Percentiles rank a stretch among this genome's conserved stretches.
phyloP scores from a whole-genome alignment of 805 yeast genomes.

The Lachancea thermotolerans region DNA sequence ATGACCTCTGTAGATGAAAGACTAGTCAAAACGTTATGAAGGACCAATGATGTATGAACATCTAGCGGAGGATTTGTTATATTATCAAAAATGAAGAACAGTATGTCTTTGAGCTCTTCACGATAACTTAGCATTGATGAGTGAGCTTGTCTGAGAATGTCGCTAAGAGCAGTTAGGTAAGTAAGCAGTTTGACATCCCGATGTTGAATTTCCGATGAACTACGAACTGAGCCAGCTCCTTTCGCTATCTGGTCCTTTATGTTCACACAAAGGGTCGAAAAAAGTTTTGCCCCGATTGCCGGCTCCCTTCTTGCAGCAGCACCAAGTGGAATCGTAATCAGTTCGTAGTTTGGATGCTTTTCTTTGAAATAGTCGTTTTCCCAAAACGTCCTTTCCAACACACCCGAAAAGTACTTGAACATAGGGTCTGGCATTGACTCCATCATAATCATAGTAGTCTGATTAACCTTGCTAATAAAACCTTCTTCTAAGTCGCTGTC shows the following conservation, averaged over 20 bases:
- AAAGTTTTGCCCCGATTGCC: constrained; percentile 19
- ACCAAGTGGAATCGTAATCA: constrained; percentile 67
- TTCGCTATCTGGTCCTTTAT: constrained; percentile 62
- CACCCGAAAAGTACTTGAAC: constrained; percentile 39
- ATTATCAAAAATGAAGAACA: constrained; percentile 24
- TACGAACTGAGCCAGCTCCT: constrained; percentile 75
- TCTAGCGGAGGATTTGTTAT: constrained; percentile 49
- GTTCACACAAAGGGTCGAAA: constrained; percentile 30
- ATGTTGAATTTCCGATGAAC: constrained; percentile 58
- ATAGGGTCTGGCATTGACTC: constrained; percentile 57
- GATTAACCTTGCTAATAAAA: constrained; percentile 35
- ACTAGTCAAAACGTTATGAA: constrained; percentile 61
- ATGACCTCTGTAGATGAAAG: constrained; percentile 52
- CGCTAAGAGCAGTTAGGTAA: constrained; percentile 62
- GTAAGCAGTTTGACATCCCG: constrained; percentile 72
- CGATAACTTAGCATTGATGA: constrained; percentile 38
- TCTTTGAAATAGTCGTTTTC: constrained; percentile 48
- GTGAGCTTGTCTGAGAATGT: constrained; percentile 65
- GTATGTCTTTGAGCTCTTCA: constrained; percentile 38
- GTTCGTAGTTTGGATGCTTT: constrained; percentile 53
- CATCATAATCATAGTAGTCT: constrained; percentile 41
- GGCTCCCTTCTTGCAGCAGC: constrained; percentile 56
- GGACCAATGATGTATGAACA: constrained; percentile 50
- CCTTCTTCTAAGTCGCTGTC: constrained; percentile 43
- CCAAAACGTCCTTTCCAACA: constrained; percentile 37